Evolutionary conservation across 306 rosid species (phyloP), one percentile per base, ranked within the genome.

Genomic region (Ammopiptanthus mongolicus): DNA sequence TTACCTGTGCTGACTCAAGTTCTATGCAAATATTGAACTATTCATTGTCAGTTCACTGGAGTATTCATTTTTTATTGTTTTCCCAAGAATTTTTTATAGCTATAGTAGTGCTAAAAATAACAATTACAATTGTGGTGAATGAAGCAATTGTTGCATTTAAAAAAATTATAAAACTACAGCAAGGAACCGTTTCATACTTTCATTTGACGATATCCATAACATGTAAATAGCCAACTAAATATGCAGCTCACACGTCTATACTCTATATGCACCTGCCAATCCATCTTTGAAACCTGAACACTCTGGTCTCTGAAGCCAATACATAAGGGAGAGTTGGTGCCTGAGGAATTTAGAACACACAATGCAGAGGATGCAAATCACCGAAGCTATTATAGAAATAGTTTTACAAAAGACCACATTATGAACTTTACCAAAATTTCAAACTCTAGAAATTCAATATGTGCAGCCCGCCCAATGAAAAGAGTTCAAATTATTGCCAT

Each of bases 401-500:
- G 81, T 56, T 94, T 90, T 0, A 86, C 95, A 83, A 94, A 94
- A 79, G 97, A 94, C 98, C 98, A 94, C 88, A 94, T 83, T 77
- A 94, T 75, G 88, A 94, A 87, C 88, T 66, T 90, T 0, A 89
- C 95, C 62, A 88, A 91, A 46, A 82, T 52, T 76, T 94, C 98
- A 6, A 96, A 84, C 80, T 94, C 98, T 71, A 94, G 78, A 67
- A 94, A 94, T 31, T 94, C 98, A 19, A 94, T 87, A 74, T 94
- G 98, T 12, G 98, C 98, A 34, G 97, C 97, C 44, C 98, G 88
- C 2, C 98, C 97, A 0, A 91, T 90, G 66, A n/a, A 86, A 88
- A 44, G 93, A 73, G 89, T 90, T 85, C 84, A 94, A 78, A 87
- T 91, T 94, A 90, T 91, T 94, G 86, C 96, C 97, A 60, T 88